Conservation (phyloP, 331 rosid genomes). For the Spiraea crenata region DNA sequence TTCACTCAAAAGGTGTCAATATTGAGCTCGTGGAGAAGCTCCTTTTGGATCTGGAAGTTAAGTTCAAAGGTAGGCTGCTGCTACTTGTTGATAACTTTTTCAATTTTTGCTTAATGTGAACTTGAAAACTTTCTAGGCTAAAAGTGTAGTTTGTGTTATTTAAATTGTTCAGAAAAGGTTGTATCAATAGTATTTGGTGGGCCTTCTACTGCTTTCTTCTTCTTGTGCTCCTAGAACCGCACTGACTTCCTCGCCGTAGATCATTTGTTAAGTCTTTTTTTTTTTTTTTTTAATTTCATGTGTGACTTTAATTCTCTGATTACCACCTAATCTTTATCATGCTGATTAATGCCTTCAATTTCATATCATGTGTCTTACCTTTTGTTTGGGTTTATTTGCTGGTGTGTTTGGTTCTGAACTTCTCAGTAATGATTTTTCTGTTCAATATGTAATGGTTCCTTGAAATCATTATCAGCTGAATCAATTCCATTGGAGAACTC, state of each 20-base stretch:
- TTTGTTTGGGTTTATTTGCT: neutral
- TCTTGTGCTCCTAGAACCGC: neutral
- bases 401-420: neutral
- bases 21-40: conserved; percentile 61
- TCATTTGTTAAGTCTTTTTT: neutral
- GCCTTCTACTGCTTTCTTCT: neutral
- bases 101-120: conserved; percentile 15
- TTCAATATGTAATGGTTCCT: conserved; percentile 16
- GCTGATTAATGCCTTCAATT: neutral
- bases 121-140: neutral
- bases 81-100: conserved; percentile 7
- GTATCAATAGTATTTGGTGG: neutral
- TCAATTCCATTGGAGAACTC: conserved; percentile 62
- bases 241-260: neutral
- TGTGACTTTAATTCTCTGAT: conserved; percentile 2
- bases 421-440: conserved; percentile 6
- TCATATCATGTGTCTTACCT: neutral
- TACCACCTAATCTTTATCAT: neutral
- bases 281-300: neutral
- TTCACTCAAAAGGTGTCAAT: conserved; percentile 82
- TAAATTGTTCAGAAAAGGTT: neutral
- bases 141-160: neutral
- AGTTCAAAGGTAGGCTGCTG: conserved; percentile 51
- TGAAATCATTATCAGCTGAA: conserved; percentile 50
- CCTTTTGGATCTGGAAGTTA: conserved; percentile 60